Percentiles rank a stretch among this genome's conserved stretches.
Evolutionary conservation across 257 asterid genomes (phyloP).

Genomic region (Nicotiana attenuata): DNA sequence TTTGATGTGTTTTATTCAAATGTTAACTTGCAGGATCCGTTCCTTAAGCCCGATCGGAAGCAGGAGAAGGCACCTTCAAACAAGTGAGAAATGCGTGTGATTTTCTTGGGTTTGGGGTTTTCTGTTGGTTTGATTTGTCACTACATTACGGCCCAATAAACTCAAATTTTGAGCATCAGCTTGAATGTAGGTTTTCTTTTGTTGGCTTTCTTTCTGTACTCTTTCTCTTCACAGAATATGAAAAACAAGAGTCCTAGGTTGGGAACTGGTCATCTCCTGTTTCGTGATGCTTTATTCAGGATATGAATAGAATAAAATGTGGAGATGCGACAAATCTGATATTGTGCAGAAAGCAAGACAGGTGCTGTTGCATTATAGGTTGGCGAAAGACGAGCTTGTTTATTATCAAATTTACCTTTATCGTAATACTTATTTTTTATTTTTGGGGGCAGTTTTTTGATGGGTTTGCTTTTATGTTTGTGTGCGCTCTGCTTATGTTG

Average conservation of each 20-base stretch:
- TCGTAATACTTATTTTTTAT: background rate
- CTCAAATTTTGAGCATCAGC: background rate
- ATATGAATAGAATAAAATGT: background rate
- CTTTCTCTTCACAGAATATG: background rate
- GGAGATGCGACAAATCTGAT: background rate
- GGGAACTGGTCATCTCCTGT: background rate
- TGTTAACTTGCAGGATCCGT: background rate
- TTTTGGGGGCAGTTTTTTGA: background rate
- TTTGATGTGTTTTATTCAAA: background rate
- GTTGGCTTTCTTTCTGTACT: background rate
- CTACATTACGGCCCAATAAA: background rate
- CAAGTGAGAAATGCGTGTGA: background rate
- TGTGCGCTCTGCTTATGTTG: background rate
- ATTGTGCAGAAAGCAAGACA: background rate
- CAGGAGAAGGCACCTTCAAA: conserved; percentile 11
- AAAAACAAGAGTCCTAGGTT: background rate
- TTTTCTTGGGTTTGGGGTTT: background rate
- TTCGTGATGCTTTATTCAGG: background rate
- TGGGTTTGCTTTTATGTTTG: background rate
- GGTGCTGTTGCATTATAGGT: background rate
- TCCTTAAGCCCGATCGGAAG: conserved; percentile 9
- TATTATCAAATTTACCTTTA: background rate
- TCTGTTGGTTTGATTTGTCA: background rate
- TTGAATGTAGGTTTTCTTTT: conserved; percentile 1
- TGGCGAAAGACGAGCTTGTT: background rate